These are phyloP conservation scores for Paxillus involutus DNA, from an alignment of 768 basidiomycete species.

Conservation along the genomic window DNA sequence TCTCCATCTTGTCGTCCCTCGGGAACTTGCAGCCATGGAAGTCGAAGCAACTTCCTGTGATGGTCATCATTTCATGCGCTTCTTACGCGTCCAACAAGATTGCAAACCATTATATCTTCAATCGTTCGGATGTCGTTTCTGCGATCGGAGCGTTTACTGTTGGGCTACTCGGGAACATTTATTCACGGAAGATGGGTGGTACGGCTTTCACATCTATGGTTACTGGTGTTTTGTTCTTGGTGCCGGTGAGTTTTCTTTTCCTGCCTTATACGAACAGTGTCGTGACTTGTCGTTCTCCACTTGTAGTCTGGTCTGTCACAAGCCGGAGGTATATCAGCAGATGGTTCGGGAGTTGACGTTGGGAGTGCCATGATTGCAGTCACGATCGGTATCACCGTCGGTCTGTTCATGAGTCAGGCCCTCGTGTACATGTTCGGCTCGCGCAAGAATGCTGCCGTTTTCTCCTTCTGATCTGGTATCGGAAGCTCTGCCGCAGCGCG, in stretches of 20 bases:
- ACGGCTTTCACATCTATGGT: constrained; percentile 93
- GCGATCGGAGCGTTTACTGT: constrained; percentile 85
- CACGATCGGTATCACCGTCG: constrained; percentile 87
- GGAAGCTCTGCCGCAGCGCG: neutral
- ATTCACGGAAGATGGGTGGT: constrained; percentile 79
- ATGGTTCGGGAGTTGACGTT: constrained; percentile 80
- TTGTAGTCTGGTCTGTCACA: constrained; percentile 79
- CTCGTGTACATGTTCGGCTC: constrained; percentile 85
- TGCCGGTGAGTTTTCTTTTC: constrained; percentile 59
- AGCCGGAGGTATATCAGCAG: constrained; percentile 80
- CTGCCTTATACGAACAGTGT: neutral
- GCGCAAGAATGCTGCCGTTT: constrained; percentile 81
- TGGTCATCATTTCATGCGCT: constrained; percentile 82
- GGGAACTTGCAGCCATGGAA: constrained; percentile 76
- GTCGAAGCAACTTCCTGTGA: constrained; percentile 71
- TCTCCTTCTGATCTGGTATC: constrained; percentile 59
- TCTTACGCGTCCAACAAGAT: constrained; percentile 79
- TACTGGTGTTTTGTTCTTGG: constrained; percentile 82
- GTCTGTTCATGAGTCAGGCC: constrained; percentile 85
- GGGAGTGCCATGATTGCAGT: constrained; percentile 89
- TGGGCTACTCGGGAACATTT: constrained; percentile 75
- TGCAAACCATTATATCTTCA: constrained; percentile 83
- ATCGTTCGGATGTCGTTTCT: constrained; percentile 80
- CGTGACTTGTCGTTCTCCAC: neutral
- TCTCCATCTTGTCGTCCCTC: constrained; percentile 70